A percentile compares a stretch with the other conserved stretches of the same genome.
Evolutionary conservation across 78 protist species (phyloP).

Genomic region (Dictyostelium brefeldianum): DNA sequence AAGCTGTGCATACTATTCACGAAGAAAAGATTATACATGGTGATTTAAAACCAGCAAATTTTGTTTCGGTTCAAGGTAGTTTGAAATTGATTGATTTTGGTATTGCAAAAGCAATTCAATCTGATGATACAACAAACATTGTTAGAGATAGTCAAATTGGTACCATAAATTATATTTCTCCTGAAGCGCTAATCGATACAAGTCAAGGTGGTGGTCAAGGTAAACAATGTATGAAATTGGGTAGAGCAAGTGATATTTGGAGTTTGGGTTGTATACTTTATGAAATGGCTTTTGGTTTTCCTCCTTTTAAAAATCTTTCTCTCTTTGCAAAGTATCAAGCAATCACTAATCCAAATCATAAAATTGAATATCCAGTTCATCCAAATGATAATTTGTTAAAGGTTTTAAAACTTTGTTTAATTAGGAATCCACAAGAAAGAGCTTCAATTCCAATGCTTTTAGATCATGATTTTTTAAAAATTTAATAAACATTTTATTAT

Average conservation of each 20-base stretch:
- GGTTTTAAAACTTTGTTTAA: conserved; percentile 85
- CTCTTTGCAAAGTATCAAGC: conserved; percentile 68
- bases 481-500: too few relatives aligned
- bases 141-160: conserved; percentile 92
- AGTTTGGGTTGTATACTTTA: conserved; percentile 96
- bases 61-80: conserved; percentile 92
- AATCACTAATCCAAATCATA: conserved; percentile 70
- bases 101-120: conserved; percentile 94
- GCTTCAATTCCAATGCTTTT: conserved; percentile 85
- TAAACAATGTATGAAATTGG: conserved; percentile 69
- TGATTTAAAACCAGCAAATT: conserved; percentile 98
- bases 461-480: conserved; percentile 87
- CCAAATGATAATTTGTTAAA: conserved; percentile 65
- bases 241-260: conserved; percentile 95
- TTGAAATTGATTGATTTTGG: conserved; percentile 99
- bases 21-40: conserved; percentile 94
- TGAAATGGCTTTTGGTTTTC: conserved; percentile 90
- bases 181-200: conserved; percentile 93
- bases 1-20: conserved; percentile 92
- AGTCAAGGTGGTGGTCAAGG: conserved; percentile 1
- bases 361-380: conserved; percentile 65
- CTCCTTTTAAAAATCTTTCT: conserved; percentile 88
- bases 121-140: conserved; percentile 91
- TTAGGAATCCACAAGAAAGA: conserved; percentile 80
- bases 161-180: conserved; percentile 98